Evolutionary conservation across 352 stramenopile genomes (phyloP).

Genomic region (Pythium vanterpoolii): DNA sequence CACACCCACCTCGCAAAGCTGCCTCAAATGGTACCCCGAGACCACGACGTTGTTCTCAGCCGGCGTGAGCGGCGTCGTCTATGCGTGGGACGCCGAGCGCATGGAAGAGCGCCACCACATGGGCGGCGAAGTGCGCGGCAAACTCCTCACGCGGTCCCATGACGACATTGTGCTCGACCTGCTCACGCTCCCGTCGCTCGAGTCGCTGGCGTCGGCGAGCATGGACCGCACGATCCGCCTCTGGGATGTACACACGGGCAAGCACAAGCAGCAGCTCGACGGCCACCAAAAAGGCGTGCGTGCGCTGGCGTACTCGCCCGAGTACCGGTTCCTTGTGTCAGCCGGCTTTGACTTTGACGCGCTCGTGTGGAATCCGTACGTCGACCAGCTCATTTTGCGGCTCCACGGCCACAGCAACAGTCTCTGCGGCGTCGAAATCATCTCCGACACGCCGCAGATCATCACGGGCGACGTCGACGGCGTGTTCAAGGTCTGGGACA

Average conservation of each 20-base stretch:
- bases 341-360: slow-evolving; percentile 88
- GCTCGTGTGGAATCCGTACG: slow-evolving; percentile 89
- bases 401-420: slow-evolving; percentile 86
- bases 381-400: slow-evolving; percentile 83
- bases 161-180: slow-evolving; percentile 87
- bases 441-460: slow-evolving; percentile 82
- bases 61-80: slow-evolving; percentile 78
- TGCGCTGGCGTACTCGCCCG: slow-evolving; percentile 73
- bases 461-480: slow-evolving; percentile 83
- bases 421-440: slow-evolving; percentile 84
- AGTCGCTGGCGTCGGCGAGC: slow-evolving; percentile 78
- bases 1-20: slow-evolving; percentile 78
- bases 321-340: slow-evolving; percentile 86
- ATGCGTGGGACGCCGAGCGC: slow-evolving; percentile 78
- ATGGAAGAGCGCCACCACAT: slow-evolving; percentile 87
- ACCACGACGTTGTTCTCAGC: slow-evolving; percentile 73
- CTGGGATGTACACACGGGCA: slow-evolving; percentile 86
- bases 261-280: slow-evolving; percentile 83
- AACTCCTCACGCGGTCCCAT: slow-evolving; percentile 71
- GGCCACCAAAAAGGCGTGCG: slow-evolving; percentile 82
- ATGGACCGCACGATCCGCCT: slow-evolving; percentile 89
- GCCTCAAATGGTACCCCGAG: slow-evolving; percentile 75
- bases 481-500: slow-evolving; percentile 89
- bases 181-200: slow-evolving; percentile 70
- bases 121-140: slow-evolving; percentile 52